phyloP scores from a whole-genome alignment of 2,329 filamentous ascomycete genomes.

The Colletotrichum tropicicola region DNA sequence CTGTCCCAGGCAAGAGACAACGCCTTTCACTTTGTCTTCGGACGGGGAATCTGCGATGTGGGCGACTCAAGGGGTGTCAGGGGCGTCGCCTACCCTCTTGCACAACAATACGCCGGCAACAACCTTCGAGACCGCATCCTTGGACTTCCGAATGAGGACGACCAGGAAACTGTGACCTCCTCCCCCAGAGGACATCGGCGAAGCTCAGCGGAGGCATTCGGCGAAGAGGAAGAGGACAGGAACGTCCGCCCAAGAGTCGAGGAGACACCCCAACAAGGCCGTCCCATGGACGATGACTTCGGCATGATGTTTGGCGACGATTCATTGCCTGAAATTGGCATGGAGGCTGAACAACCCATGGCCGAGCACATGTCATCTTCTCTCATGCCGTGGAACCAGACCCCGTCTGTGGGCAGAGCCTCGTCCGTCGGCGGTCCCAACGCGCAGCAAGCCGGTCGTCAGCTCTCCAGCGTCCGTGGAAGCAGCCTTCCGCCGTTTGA shows the following conservation, averaged over 20 bases:
- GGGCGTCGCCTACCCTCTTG: constrained; percentile 52
- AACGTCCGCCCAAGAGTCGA: constrained; percentile 48
- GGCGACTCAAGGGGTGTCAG: constrained; percentile 41
- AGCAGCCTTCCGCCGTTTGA: constrained; percentile 52
- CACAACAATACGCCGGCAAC: constrained; percentile 55
- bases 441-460: constrained; percentile 29
- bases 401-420: constrained; percentile 23
- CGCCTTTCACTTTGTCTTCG: constrained; percentile 50
- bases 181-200: constrained; percentile 47
- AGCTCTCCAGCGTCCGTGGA: constrained; percentile 45
- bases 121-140: constrained; percentile 48
- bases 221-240: constrained; percentile 43
- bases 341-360: constrained; percentile 72
- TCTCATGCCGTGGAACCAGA: constrained; percentile 62
- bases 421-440: constrained; percentile 16
- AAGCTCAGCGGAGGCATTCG: constrained; percentile 53
- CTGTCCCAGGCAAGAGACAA: constrained; percentile 50
- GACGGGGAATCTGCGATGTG: constrained; percentile 46
- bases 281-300: constrained; percentile 36
- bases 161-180: constrained; percentile 5
- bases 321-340: constrained; percentile 70
- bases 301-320: constrained; percentile 47
- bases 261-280: constrained; percentile 23
- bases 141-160: constrained; percentile 39
- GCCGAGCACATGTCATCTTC: constrained; percentile 70